These are phyloP conservation scores for Pelargonium nanum DNA, from an alignment of 345 rosid species.

Conservation along the genomic window DNA sequence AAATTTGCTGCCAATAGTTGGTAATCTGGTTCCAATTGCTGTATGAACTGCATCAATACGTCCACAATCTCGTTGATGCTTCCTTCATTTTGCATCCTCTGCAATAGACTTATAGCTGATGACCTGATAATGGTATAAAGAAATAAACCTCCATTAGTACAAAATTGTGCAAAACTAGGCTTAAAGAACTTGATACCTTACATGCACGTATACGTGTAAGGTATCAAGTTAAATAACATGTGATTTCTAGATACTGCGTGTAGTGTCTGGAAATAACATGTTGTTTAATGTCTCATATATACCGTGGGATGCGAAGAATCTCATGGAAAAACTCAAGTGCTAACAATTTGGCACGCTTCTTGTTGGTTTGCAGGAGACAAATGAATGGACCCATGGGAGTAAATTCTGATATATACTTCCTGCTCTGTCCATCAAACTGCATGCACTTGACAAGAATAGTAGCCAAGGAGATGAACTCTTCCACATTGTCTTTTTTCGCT, in stretches of 20 bases:
- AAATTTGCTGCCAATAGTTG: conserved; percentile 64
- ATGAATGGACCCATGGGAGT: conserved; percentile 55
- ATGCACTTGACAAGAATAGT: conserved; percentile 73
- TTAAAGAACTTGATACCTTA: too few species aligned
- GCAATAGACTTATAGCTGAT: conserved; percentile 49
- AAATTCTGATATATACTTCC: conserved; percentile 40
- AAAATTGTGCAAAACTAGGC: too few species aligned
- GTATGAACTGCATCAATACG: conserved; percentile 32
- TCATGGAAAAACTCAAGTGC: conserved; percentile 77
- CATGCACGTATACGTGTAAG: too few species aligned
- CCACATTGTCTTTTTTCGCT: conserved; percentile 35
- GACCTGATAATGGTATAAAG: conserved; percentile 39
- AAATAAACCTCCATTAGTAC: conserved; percentile 8
- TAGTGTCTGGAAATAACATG: too few species aligned
- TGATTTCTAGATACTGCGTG: too few species aligned
- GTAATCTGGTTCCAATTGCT: conserved; percentile 39
- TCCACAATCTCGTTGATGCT: conserved; percentile 32
- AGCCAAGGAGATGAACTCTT: conserved; percentile 52
- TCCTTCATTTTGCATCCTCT: conserved; percentile 49
- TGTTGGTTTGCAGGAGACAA: conserved; percentile 40
- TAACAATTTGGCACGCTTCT: conserved; percentile 34
- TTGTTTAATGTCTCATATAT: conserved; percentile 4
- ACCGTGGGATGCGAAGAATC: conserved; percentile 71
- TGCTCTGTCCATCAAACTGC: conserved; percentile 76
- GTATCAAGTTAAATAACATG: too few species aligned